Base-by-base conservation (phyloP, 2,329 filamentous ascomycete species). In the Zasmidium citrigriseum region DNA sequence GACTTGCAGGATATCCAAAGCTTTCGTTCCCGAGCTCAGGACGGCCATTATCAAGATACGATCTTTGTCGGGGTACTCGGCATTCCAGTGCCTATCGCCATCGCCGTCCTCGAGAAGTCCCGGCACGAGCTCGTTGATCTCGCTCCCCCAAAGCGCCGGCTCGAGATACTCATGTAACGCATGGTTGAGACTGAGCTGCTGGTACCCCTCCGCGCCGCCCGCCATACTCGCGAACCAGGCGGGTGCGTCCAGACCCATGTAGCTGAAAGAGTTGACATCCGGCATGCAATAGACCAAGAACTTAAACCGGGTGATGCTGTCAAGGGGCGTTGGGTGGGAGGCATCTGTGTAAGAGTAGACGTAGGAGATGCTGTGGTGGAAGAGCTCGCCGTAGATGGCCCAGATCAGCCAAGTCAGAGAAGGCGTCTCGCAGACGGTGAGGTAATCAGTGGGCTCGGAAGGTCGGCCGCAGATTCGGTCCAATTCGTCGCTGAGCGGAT, bases 331-430 rank as follows among this genome's bases (percentile, higher is more conserved):
- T 9, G 45, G 45, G 22, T 47, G 45, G 4, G 20, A 5, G 4
- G 45, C 4, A 47, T 47, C 45, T 14, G 20, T 4, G 10, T 5
- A 9, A 20, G 45, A 47, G 20, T 22, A 16, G 9, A 22, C n/a
- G 16, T 47, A 47, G 4, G 45, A 47, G 45, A 47, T 5, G 18
- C 45, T 47, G 45, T 47, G 45, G 20, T 47, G 45, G 18, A 47
- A 47, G n/a, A 47, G 23, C 23, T 47, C 45, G 45, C 45, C 45
- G 20, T 47, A 22, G 45, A 47, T 47, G 45, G 20, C 45, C 45
- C 45, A 47, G 9, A 22, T 22, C 45, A 47, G 45, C 4, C 20
- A 20, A 14, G 45, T 47, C 20, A 22, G 4, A 3, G 45, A 47
- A 10, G 45, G 45, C 20, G 11, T 22, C 16, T 47, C 45, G 20